These are phyloP conservation scores for Neurospora sp. DNA, from an alignment of 495 filamentous ascomycete genomes.

Conservation along the genomic window DNA sequence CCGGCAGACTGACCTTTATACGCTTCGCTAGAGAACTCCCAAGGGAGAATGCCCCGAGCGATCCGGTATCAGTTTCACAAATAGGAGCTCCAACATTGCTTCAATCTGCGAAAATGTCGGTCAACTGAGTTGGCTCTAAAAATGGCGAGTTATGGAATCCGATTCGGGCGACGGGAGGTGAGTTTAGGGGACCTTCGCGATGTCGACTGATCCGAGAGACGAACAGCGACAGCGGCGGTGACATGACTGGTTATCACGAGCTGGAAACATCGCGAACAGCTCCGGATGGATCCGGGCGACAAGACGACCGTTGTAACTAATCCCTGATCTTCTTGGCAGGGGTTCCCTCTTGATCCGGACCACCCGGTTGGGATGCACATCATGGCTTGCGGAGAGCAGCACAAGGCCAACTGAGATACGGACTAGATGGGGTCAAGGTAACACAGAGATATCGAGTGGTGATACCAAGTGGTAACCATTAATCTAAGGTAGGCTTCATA, in stretches of 20 bases:
- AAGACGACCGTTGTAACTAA: background rate
- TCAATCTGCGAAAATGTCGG: background rate
- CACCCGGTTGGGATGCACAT: background rate
- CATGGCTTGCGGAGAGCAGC: background rate
- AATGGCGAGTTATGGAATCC: background rate
- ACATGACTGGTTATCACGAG: background rate
- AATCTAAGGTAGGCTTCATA: background rate
- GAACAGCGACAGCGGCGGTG: background rate
- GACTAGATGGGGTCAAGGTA: background rate
- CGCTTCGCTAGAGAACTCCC: background rate
- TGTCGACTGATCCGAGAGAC: background rate
- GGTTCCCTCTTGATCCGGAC: background rate
- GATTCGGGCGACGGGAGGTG: background rate
- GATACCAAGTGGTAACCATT: background rate
- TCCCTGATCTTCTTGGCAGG: background rate
- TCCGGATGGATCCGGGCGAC: background rate
- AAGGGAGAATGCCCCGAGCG: background rate
- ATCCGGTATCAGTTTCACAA: background rate
- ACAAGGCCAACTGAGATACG: background rate
- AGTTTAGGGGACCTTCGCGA: background rate
- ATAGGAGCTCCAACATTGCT: background rate
- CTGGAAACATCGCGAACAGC: background rate
- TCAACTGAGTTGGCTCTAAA: background rate
- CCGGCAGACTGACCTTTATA: background rate
- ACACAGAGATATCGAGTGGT: background rate